Evolutionary conservation across 495 filamentous ascomycete species (phyloP), one percentile per base, ranked within the genome.

Genomic region (Saxophila tyrrhenica): DNA sequence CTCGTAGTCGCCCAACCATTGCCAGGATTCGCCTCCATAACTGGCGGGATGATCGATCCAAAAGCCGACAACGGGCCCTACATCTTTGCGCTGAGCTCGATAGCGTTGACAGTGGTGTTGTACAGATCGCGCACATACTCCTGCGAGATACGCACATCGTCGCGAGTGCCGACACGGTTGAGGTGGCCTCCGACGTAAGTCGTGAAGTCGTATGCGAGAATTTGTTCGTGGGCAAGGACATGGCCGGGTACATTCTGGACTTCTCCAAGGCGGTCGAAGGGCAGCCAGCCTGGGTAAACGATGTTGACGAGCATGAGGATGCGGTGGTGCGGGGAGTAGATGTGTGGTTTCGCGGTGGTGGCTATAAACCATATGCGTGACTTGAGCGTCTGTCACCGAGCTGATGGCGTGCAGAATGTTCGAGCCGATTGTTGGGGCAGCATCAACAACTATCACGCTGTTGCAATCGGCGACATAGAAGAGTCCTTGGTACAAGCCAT

Each of bases 141-240:
- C 25, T 61, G 53, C 62, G 69, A 64, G 10, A 64, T 54, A 16
- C 58, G 15, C 5, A 74, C 69, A 35, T 71, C 69, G 1, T 42
- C 29, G n/a, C 71, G 62, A 16, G 41, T 61, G 1, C 67, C 71
- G 0, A 60, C 54, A 0, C 71, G 62, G 0, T 51, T 54, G 1
- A 74, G 52, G 50, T 74, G 71, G 0, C 71, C 71, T 23, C 70
- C 71, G 9, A 74, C 52, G 51, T 63, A 73, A 59, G 65, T 44
- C 41, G 67, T 57, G 44, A 73, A 73, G 48, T 73, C 66, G 43
- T 71, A 72, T 10, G 43, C 60, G 10, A 72, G 65, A 22, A 72
- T 66, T 58, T 66, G 63, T 52, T 71, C 64, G 55, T 72, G 70
- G 0, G 70, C 67, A 1, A 63, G 49, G 22, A 73, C 69, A 49